Evolutionary conservation across 306 rosid genomes (phyloP), one percentile per base, ranked within the genome.

Genomic region (Casuarina cunninghamiana): DNA sequence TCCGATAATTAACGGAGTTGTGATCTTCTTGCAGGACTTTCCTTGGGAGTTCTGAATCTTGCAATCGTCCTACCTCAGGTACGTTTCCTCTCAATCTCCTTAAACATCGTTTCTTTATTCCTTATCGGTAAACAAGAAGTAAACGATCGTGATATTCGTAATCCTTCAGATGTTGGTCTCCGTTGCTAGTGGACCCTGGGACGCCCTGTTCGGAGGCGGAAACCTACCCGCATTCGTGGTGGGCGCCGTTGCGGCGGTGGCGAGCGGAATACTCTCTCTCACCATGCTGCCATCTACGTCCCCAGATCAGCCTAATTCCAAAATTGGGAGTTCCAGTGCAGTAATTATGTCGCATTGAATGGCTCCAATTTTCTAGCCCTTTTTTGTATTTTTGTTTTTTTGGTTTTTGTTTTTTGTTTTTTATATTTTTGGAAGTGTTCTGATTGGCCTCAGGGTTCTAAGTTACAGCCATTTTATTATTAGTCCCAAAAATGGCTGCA

Each of bases 191-290:
- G 97, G 98, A 67, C 93, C 90, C 0, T 86, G 90, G 90, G 97
- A 95, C 75, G 88, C 79, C 1, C 71, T 77, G 9, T 92, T 95
- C 48, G 97, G 97, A 2, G 98, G 97, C 0, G 96, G 98, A 0
- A 95, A 95, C 82, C 75, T 92, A 72, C 97, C 98, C 0, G 98
- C 97, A 1, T 95, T 95, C 37, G 90, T 95, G 75, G 87, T 86
- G 75, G 98, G 89, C 0, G 97, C 91, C 0, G 49, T 95, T 19
- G 83, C 97, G 0, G 95, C 98, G 0, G 76, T 83, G 0, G 77
- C 71, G 1, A 92, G 98, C 49, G 90, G 93, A 12, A 46, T 85
- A 4, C 75, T 91, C 6, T 89, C 98, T 0, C 35, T 95, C n/a
- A 7, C 83, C n/a, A 6, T 92, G 84, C 81, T 92, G 32, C 97